Conservation (phyloP, 2,329 filamentous ascomycete genomes). For the Ampelomyces quisqualis region DNA sequence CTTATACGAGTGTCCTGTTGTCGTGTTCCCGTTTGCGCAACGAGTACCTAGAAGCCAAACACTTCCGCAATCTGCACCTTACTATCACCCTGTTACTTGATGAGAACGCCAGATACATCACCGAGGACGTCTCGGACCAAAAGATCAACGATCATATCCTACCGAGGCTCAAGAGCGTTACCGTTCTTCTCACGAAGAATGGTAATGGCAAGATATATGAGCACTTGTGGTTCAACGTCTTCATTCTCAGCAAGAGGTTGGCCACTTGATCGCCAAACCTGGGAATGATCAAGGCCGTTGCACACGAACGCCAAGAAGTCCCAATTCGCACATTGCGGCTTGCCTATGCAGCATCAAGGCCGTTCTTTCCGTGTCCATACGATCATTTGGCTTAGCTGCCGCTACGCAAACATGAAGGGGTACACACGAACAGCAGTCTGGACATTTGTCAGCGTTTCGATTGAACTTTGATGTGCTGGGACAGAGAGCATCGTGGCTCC, state of each 20-base stretch:
- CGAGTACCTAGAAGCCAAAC: neutral
- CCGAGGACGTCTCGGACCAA: neutral
- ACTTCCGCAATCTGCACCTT: neutral
- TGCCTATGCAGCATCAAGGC: no score
- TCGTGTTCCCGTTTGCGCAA: neutral
- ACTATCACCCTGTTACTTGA: neutral
- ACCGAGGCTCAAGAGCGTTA: neutral
- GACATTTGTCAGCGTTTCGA: no score
- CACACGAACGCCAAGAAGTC: neutral
- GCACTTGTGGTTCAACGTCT: conserved; percentile 2
- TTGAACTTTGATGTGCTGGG: no score
- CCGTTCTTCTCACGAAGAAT: neutral
- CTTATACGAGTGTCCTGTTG: neutral
- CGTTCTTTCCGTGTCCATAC: no score
- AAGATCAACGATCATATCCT: neutral
- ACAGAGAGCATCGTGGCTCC: no score
- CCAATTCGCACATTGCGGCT: no score
- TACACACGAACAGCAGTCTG: no score
- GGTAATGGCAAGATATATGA: neutral
- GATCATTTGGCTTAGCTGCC: no score
- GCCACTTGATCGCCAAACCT: neutral
- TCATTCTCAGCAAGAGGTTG: neutral
- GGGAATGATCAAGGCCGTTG: neutral
- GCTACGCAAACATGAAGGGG: no score
- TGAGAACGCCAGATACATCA: neutral